Evolutionary conservation across 2,329 filamentous ascomycete genomes (phyloP).

Genomic region (Ploettnerulaceae sp.): DNA sequence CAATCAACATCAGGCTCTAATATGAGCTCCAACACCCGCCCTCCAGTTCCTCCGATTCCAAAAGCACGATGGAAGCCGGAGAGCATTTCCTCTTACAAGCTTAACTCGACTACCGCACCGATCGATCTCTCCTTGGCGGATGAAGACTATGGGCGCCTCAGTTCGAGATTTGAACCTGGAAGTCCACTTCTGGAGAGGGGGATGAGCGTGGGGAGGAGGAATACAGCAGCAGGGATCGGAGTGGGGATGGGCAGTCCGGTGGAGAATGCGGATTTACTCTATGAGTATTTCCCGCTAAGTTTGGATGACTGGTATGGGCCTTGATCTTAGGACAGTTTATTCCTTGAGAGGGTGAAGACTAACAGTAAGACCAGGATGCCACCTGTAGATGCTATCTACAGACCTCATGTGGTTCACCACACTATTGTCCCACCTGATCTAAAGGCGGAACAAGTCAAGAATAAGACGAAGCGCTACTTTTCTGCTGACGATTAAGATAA

Average conservation of each 20-base stretch:
- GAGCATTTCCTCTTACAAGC: conserved; percentile 12
- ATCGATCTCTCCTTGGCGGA: conserved; percentile 32
- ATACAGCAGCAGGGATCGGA: no score
- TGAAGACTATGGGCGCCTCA: conserved; percentile 23
- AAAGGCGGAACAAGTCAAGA: conserved; percentile 62
- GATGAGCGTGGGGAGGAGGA: conserved; percentile 35
- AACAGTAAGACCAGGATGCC: conserved; percentile 55
- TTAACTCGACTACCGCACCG: conserved; percentile 19
- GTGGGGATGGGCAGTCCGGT: conserved; percentile 51
- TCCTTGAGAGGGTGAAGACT: not conserved
- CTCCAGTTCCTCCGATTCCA: conserved; percentile 31
- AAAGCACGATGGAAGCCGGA: conserved; percentile 33
- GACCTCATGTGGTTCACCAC: conserved; percentile 91
- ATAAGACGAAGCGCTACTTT: conserved; percentile 68
- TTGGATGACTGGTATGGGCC: conserved; percentile 71
- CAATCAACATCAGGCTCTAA: conserved; percentile 12
- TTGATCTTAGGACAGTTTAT: not conserved
- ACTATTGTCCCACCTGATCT: conserved; percentile 66
- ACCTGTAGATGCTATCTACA: conserved; percentile 83
- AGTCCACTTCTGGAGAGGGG: conserved; percentile 24
- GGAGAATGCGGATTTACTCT: conserved; percentile 78
- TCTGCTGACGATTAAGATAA: conserved; percentile 56
- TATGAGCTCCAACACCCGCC: conserved; percentile 15
- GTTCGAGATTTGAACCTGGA: conserved; percentile 2
- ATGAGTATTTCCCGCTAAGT: conserved; percentile 91